Evolutionary conservation across 2,329 filamentous ascomycete species (phyloP).

Genomic region (Cladosporium colombiae): DNA sequence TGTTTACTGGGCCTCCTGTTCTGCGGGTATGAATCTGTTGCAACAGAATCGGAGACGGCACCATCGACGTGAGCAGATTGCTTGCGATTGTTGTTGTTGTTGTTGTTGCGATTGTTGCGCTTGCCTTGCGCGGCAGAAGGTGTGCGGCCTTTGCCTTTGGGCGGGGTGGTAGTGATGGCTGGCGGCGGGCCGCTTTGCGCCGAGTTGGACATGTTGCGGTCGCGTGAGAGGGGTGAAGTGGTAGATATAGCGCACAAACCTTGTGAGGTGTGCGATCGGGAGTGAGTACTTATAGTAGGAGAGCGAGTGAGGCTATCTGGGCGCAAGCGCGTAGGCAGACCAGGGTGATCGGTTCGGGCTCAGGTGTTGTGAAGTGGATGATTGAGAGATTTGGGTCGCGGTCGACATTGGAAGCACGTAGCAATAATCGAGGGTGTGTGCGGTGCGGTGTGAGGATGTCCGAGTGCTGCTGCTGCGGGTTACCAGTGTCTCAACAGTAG

Average conservation of each 20-base stretch:
- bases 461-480: background rate
- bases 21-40: slow-evolving; percentile 8
- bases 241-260: background rate
- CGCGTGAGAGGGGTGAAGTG: background rate
- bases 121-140: slow-evolving; percentile 27
- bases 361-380: slow-evolving; percentile 25
- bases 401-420: slow-evolving; percentile 31
- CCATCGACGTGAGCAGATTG: slow-evolving; percentile 22
- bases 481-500: slow-evolving; percentile 3
- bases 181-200: slow-evolving; percentile 29
- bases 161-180: slow-evolving; percentile 24
- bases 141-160: slow-evolving; percentile 24
- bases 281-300: slow-evolving; percentile 5
- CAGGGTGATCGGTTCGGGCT: slow-evolving; percentile 22
- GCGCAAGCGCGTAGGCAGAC: slow-evolving; percentile 27
- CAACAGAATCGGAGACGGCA: slow-evolving; percentile 17
- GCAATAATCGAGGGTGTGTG: slow-evolving; percentile 10
- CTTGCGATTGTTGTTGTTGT: slow-evolving; percentile 30
- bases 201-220: slow-evolving; percentile 3
- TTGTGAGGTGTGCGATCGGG: background rate
- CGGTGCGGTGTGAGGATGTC: background rate
- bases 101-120: slow-evolving; percentile 38
- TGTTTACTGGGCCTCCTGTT: slow-evolving; percentile 4
- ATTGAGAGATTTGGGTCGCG: slow-evolving; percentile 22
- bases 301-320: slow-evolving; percentile 25